Percentiles rank a stretch among this genome's conserved stretches.
Evolutionary conservation across 768 basidiomycete species (phyloP).

Genomic region (Russula sp.): DNA sequence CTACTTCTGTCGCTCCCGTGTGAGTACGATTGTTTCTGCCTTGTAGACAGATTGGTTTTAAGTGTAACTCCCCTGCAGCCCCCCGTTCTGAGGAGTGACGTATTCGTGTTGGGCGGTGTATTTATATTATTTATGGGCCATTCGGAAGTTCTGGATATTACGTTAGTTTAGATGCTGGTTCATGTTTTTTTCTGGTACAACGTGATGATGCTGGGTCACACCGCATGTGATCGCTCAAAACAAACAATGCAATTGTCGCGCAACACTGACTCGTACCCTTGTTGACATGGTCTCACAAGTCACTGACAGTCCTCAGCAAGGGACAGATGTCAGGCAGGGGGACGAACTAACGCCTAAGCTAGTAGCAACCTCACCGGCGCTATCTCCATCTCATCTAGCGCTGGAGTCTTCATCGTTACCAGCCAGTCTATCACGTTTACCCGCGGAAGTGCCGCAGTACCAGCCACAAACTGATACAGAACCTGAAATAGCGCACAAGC

Average conservation of each 20-base stretch:
- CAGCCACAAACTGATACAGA: background rate
- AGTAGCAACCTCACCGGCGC: background rate
- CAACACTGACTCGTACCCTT: background rate
- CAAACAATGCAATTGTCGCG: background rate
- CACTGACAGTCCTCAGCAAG: background rate
- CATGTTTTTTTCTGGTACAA: background rate
- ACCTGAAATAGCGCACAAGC: background rate
- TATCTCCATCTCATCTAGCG: background rate
- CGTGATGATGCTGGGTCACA: background rate
- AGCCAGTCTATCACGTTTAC: background rate
- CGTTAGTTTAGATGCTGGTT: background rate
- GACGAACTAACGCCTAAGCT: background rate
- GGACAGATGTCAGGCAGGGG: background rate
- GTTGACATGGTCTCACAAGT: background rate
- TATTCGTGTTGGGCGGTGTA: background rate
- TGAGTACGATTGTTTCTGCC: constrained; percentile 23
- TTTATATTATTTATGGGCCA: background rate
- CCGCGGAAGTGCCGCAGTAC: background rate
- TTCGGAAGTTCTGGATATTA: background rate
- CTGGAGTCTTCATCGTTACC: background rate
- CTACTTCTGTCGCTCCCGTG: constrained; percentile 31
- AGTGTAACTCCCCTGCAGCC: background rate
- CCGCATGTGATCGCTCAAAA: background rate
- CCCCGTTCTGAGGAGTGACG: background rate
- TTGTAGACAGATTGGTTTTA: background rate